phyloP scores from a whole-genome alignment of 2,329 filamentous ascomycete genomes.

The Aureobasidium sp. region DNA sequence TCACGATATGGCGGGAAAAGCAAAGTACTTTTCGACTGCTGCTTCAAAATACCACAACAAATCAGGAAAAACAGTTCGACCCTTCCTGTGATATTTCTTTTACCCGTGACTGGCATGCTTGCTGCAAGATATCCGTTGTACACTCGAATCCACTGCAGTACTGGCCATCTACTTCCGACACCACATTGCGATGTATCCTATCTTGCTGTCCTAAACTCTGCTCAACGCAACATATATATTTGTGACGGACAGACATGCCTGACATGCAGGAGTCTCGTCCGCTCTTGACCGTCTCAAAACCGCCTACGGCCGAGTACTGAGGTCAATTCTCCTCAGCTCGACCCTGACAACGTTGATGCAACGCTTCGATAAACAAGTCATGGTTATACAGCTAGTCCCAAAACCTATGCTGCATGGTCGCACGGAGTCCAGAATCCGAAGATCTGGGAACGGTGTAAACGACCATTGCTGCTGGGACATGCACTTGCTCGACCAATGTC shows the following conservation, averaged over 20 bases:
- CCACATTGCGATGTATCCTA: not conserved
- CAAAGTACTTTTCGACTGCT: slow-evolving; percentile 11
- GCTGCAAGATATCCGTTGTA: not conserved
- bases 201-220: not conserved
- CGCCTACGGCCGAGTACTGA: not conserved
- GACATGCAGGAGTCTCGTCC: not conserved
- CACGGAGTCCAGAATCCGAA: not conserved
- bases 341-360: not conserved
- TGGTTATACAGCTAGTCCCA: not conserved
- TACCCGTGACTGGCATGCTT: not conserved
- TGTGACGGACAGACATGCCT: not conserved
- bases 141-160: not conserved
- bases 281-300: not conserved
- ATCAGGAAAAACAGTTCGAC: slow-evolving; percentile 13
- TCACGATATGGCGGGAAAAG: slow-evolving; percentile 12
- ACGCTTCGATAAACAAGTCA: not conserved
- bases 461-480: not conserved
- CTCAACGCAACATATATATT: not conserved
- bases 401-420: not conserved
- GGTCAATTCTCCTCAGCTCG: not conserved
- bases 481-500: not conserved
- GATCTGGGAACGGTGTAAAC: not conserved
- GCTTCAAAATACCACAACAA: slow-evolving; percentile 14
- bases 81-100: not conserved
- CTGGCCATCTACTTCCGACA: too few relatives aligned